Percentiles rank a stretch among this genome's conserved stretches.
These are phyloP conservation scores for Coffea eugenioides DNA, from an alignment of 257 asterid species.

Conservation along the genomic window DNA sequence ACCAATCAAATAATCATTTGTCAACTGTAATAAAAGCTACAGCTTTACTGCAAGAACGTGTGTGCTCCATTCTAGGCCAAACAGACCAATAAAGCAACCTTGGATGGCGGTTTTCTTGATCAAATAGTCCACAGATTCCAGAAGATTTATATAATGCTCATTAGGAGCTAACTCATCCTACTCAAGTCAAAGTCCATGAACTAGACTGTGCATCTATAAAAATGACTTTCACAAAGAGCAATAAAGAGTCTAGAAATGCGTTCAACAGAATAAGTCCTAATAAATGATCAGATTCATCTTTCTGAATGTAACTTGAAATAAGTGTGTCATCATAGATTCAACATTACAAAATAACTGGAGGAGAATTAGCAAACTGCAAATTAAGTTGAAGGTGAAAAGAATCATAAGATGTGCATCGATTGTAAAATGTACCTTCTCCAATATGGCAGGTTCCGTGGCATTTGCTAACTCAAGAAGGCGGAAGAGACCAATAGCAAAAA, in stretches of 20 bases:
- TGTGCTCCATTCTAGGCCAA: neutral
- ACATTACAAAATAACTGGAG: neutral
- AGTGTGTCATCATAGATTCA: neutral
- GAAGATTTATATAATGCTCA: neutral
- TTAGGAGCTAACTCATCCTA: neutral
- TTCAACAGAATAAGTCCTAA: neutral
- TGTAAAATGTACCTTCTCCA: conserved; percentile 61
- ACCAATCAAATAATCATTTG: neutral
- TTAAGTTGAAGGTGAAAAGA: neutral
- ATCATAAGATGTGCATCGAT: neutral
- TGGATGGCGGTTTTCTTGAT: neutral
- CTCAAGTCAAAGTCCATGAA: neutral
- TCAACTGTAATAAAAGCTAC: neutral
- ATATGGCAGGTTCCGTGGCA: conserved; percentile 73
- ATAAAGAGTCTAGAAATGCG: neutral
- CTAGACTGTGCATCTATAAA: neutral
- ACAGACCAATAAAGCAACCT: neutral
- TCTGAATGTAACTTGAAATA: neutral
- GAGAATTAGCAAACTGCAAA: neutral
- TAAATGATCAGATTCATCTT: neutral
- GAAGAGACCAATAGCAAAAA: conserved; percentile 94
- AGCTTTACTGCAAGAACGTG: neutral
- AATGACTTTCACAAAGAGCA: neutral
- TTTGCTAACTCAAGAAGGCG: conserved; percentile 89
- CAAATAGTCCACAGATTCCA: neutral